phyloP scores from a whole-genome alignment of 2,329 filamentous ascomycete species.

The Raffaelea ambrosiae region DNA sequence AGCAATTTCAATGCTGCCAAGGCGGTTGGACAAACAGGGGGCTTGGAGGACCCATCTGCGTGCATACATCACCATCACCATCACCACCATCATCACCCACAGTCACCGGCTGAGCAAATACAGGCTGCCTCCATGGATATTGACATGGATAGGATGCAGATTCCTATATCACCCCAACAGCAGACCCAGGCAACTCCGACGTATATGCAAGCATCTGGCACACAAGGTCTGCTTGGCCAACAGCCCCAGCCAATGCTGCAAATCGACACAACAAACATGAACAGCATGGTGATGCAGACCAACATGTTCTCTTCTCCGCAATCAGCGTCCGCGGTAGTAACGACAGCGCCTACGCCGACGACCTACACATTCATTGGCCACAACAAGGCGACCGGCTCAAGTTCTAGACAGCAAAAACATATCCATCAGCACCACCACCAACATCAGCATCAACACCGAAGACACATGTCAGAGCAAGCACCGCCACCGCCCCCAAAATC shows the following conservation, averaged over 20 bases:
- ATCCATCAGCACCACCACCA: conserved; percentile 6
- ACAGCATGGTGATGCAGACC: not conserved
- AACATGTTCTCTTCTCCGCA: not conserved
- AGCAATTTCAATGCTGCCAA: not conserved
- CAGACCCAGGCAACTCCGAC: not conserved
- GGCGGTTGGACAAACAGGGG: not conserved
- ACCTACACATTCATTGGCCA: not conserved
- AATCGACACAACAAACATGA: not conserved
- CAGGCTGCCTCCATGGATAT: conserved; percentile 2
- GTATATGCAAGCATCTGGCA: too few relatives aligned
- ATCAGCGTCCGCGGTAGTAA: not conserved
- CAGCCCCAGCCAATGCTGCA: not conserved
- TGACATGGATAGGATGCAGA: conserved; percentile 2
- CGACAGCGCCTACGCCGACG: not conserved
- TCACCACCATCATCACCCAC: not conserved
- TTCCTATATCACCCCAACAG: not conserved
- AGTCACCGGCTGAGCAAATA: not conserved
- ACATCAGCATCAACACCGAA: not conserved
- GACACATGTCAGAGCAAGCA: conserved; percentile 2
- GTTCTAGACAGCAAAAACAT: not conserved
- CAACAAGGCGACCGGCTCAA: not conserved
- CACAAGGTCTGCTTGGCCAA: not conserved
- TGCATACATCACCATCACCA: conserved; percentile 1
- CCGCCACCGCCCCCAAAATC: not conserved
- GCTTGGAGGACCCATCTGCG: not conserved